Base-by-base conservation (phyloP, 1,284 basidiomycete species). In the Tilletia walkeri region DNA sequence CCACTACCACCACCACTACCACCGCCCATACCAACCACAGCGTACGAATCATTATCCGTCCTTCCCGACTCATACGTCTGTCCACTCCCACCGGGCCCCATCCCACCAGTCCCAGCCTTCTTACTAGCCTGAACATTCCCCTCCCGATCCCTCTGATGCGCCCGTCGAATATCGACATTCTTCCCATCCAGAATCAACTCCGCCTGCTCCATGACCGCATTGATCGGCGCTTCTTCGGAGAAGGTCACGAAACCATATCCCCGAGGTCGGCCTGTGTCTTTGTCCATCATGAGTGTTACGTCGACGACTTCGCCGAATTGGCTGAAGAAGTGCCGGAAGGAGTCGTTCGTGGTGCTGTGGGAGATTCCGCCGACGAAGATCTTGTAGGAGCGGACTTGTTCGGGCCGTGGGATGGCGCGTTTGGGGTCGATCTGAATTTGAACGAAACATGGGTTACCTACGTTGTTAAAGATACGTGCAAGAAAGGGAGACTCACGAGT, bases 371-470 rank as follows among this genome's bases (percentile, higher is more conserved):
- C 95, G 67, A 99, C 95, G 83, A 99, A 99, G 56, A 98, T 87
- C 83, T 86, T 86, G 54, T 76, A 83, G 9, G 73, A 65, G 48
- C 72, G 69, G 67, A 72, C 70, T 61, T 78, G 75, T 39, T 81
- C 81, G 6, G 78, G 76, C 36, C 95, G 89, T 16, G 96, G 96
- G 76, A 99, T 97, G 4, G 96, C 96, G 71, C 95, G 90, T 86
- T 99, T 99, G 12, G 96, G 96, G 82, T 99, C 96, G 84, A 99
- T 99, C 95, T 98, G n/a, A n/a, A n/a, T n/a, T n/a, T n/a, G n/a
- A n/a, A n/a, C n/a, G n/a, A n/a, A n/a, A n/a, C n/a, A n/a, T n/a
- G n/a, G n/a, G n/a, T n/a, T n/a, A n/a, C n/a, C n/a, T n/a, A n/a
- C 24, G 24, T 30, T 30, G 24, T 30, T 2, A 30, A 30, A 30